Conservation (phyloP, 2,329 filamentous ascomycete genomes). For the Dothiorella sarmentorum region DNA sequence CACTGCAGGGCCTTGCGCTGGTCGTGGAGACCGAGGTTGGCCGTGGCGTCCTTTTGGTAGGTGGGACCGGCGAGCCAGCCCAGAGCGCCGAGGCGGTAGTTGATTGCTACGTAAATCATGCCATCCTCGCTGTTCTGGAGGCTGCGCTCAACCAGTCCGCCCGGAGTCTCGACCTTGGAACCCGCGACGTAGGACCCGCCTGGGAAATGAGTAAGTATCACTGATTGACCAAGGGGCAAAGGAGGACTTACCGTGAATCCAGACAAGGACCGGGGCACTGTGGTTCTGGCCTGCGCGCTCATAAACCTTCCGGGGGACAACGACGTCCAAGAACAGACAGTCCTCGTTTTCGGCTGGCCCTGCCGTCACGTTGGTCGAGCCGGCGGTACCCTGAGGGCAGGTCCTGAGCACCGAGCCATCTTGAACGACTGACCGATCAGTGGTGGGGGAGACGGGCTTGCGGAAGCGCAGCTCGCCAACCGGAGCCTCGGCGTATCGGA, state of each 20-base stretch:
- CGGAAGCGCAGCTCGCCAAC: conserved; percentile 50
- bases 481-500: conserved; percentile 55
- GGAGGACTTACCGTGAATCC: conserved; percentile 42
- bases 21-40: conserved; percentile 37
- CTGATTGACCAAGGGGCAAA: conserved; percentile 25
- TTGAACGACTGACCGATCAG: conserved; percentile 46
- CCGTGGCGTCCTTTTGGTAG: conserved; percentile 33
- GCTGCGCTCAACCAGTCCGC: conserved; percentile 37
- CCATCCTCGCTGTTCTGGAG: conserved; percentile 24
- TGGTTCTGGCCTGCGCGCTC: conserved; percentile 22
- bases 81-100: conserved; percentile 46
- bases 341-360: conserved; percentile 27
- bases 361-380: not conserved
- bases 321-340: conserved; percentile 41
- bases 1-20: conserved; percentile 40
- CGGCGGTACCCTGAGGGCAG: conserved; percentile 3
- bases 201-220: conserved; percentile 32
- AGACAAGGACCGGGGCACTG: conserved; percentile 38
- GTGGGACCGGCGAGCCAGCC: conserved; percentile 35
- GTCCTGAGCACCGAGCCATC: conserved; percentile 37
- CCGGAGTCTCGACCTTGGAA: conserved; percentile 36
- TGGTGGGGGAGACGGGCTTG: conserved; percentile 44
- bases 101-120: conserved; percentile 48
- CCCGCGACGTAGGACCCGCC: conserved; percentile 43
- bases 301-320: conserved; percentile 36